Base-by-base conservation (phyloP, 139 green algal genomes). In the Picochlorum sp. region DNA sequence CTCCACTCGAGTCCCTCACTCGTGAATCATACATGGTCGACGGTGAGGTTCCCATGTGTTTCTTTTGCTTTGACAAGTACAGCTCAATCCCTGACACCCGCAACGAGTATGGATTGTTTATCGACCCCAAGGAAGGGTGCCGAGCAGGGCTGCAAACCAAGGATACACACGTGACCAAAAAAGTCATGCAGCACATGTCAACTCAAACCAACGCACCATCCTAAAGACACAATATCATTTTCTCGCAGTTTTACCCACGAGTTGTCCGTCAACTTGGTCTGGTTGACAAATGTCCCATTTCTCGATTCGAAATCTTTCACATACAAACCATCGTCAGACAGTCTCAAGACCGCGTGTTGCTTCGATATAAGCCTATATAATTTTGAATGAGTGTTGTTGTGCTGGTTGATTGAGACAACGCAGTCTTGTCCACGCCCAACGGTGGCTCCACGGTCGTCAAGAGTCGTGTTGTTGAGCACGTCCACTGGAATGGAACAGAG, bases 221-320 rank as follows among this genome's bases (percentile, higher is more conserved):
- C 26, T 26, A 20, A 1, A 24, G n/a, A 20, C 1, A 20, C 2
- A 59, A 45, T 15, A 24, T n/a, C 15, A 32, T 55, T 14, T 16
- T 24, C 16, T 0, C 4, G 11, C 37, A 21, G 18, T 34, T 37
- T 57, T 26, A 56, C 28, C n/a, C 14, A 45, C 10, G 9, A 13
- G 2, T 41, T 11, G 7, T 41, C 34, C 5, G 34, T 11, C 8
- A 41, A 11, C 6, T 41, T 41, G 34, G 34, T 41, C 34, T 41
- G 34, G 61, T 66, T 66, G 34, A 66, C 34, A 44, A 59, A 66
- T 14, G 61, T 66, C 18, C 61, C 61, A 26, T 66, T 66, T 56
- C 8, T 21, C 14, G 61, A 49, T 18, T 21, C 14, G 21, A 56
- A 56, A 44, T 66, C 32, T 23, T 24, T 56, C 15, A 66, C 14